Evolutionary conservation across 306 rosid genomes (phyloP).

Genomic region (Alnus rubra): DNA sequence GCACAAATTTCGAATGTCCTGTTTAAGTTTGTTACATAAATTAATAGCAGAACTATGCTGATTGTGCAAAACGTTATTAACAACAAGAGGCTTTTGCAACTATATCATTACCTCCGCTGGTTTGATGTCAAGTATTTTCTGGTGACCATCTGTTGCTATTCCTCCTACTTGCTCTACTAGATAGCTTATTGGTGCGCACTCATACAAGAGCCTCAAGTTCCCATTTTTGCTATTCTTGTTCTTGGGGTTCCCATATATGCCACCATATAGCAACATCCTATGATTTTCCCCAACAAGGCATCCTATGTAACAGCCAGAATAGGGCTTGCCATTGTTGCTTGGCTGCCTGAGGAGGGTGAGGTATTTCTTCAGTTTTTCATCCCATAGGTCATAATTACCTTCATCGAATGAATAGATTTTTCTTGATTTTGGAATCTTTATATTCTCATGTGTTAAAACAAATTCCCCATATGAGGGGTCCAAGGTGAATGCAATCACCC

Average conservation of each 20-base stretch:
- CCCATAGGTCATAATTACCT: slow-evolving; percentile 45
- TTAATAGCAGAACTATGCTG: neutral
- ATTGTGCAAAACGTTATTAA: neutral
- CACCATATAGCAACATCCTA: slow-evolving; percentile 41
- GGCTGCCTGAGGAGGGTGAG: slow-evolving; percentile 41
- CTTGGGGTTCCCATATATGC: slow-evolving; percentile 46
- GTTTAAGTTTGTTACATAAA: neutral
- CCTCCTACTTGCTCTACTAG: slow-evolving; percentile 50
- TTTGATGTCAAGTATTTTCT: slow-evolving; percentile 37
- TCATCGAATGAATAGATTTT: slow-evolving; percentile 46
- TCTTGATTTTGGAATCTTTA: slow-evolving; percentile 39
- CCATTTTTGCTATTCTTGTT: slow-evolving; percentile 37
- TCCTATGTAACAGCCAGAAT: slow-evolving; percentile 45
- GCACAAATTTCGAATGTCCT: neutral
- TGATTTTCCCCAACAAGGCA: slow-evolving; percentile 46
- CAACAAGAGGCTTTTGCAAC: neutral
- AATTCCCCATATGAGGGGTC: slow-evolving; percentile 47
- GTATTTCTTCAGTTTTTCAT: slow-evolving; percentile 38
- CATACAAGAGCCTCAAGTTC: slow-evolving; percentile 41
- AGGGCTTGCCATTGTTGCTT: slow-evolving; percentile 33
- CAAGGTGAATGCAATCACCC: slow-evolving; percentile 40
- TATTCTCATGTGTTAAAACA: slow-evolving; percentile 38
- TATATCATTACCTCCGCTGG: slow-evolving; percentile 29
- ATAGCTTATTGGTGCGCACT: slow-evolving; percentile 54
- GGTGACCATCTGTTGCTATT: slow-evolving; percentile 37